phyloP scores from a whole-genome alignment of 345 rosid genomes.

The Eucalyptus marginata region DNA sequence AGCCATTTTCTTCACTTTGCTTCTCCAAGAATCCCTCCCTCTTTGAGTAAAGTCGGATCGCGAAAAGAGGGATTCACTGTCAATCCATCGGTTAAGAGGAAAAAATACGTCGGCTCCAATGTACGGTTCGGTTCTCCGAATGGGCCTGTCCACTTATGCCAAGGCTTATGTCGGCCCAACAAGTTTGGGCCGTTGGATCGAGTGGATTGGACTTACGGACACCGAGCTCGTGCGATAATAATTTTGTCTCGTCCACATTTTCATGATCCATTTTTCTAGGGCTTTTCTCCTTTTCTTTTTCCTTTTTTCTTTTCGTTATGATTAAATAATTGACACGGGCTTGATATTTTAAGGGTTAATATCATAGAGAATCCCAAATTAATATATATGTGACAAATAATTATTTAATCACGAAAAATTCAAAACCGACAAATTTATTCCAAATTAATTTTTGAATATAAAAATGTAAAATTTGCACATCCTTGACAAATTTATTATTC shows the following conservation, averaged over 20 bases:
- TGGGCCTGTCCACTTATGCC: background rate
- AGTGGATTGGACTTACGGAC: background rate
- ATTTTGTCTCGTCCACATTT: background rate
- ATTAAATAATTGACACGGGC: background rate
- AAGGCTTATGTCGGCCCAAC: background rate
- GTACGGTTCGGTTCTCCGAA: background rate
- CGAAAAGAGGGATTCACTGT: background rate
- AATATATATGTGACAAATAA: no score
- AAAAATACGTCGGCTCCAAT: background rate
- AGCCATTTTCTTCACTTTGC: background rate
- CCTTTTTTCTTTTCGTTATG: background rate
- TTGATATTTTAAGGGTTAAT: no score
- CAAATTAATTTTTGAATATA: no score
- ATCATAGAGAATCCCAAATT: rapidly evolving
- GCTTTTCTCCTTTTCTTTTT: rapidly evolving
- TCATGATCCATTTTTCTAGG: background rate
- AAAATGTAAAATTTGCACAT: rapidly evolving
- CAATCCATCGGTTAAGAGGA: background rate
- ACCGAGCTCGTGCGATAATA: background rate
- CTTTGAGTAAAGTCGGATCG: background rate
- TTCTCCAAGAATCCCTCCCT: background rate
- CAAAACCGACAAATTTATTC: rapidly evolving
- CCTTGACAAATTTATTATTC: rapidly evolving
- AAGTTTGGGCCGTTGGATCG: background rate
- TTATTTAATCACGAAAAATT: rapidly evolving